phyloP scores from a whole-genome alignment of 2,329 filamentous ascomycete species.

The Colletotrichum sp. region DNA sequence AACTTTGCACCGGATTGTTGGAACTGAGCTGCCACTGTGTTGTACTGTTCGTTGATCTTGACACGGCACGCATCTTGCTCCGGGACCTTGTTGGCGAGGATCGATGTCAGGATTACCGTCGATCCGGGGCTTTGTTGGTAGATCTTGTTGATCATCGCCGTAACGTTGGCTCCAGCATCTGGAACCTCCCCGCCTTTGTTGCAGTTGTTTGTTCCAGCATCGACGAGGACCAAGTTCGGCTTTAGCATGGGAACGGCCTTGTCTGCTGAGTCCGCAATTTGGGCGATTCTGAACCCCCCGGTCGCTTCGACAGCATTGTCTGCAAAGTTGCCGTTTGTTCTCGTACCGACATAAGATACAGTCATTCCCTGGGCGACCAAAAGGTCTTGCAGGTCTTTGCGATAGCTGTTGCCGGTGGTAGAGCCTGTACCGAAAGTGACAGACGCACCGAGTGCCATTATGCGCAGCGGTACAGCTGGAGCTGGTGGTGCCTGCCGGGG shows the following conservation, averaged over 20 bases:
- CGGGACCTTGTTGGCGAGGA: conserved; percentile 14
- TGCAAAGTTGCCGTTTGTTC: conserved; percentile 2
- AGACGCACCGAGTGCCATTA: conserved; percentile 16
- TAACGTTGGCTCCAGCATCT: conserved; percentile 13
- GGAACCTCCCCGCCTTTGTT: conserved; percentile 13
- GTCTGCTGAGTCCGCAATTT: conserved; percentile 7
- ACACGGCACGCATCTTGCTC: conserved; percentile 19
- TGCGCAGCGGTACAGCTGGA: background rate
- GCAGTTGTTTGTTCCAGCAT: conserved; percentile 27
- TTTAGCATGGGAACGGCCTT: background rate
- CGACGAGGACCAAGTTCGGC: conserved; percentile 26
- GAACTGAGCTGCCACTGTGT: background rate
- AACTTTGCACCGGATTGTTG: conserved; percentile 20
- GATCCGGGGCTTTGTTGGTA: conserved; percentile 18
- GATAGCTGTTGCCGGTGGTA: conserved; percentile 41
- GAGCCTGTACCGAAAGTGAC: conserved; percentile 26
- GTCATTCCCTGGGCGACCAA: conserved; percentile 2
- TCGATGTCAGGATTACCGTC: conserved; percentile 9
- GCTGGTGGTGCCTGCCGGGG: conserved; percentile 1
- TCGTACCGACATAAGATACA: conserved; percentile 2
- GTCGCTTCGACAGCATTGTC: conserved; percentile 16
- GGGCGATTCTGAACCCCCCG: conserved; percentile 3
- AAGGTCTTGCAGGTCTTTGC: conserved; percentile 31
- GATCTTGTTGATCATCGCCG: conserved; percentile 19
- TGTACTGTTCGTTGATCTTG: conserved; percentile 23